Evolutionary conservation across 805 yeast genomes (phyloP).

Genomic region (Ogataea neopini): DNA sequence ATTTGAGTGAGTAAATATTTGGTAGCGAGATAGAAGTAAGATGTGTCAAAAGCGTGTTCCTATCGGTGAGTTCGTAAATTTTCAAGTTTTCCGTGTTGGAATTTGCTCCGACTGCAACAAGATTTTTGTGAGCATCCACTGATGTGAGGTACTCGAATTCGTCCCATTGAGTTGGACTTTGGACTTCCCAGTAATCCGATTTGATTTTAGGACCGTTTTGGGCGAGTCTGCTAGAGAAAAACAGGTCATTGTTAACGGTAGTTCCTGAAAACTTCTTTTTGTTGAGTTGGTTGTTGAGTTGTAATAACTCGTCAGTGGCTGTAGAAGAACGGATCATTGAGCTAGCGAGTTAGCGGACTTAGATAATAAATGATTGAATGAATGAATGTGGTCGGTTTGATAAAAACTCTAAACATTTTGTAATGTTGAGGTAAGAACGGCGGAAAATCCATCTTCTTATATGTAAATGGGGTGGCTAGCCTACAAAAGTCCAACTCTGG

Average conservation of each 20-base stretch:
- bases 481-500: background rate
- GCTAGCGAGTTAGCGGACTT: background rate
- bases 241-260: background rate
- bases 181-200: slow-evolving; percentile 39
- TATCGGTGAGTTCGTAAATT: slow-evolving; percentile 48
- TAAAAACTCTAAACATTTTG: background rate
- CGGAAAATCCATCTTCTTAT: background rate
- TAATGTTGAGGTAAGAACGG: background rate
- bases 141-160: slow-evolving; percentile 39
- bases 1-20: slow-evolving; percentile 51
- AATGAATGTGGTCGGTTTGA: slow-evolving; percentile 5
- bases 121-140: slow-evolving; percentile 36
- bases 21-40: slow-evolving; percentile 61
- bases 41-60: slow-evolving; percentile 49
- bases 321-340: background rate
- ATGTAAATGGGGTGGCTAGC: slow-evolving; percentile 1
- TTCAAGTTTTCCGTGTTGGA: slow-evolving; percentile 46
- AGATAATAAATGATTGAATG: background rate
- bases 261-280: slow-evolving; percentile 6
- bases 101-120: slow-evolving; percentile 56
- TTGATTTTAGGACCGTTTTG: slow-evolving; percentile 25
- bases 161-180: slow-evolving; percentile 14
- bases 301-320: slow-evolving; percentile 12
- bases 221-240: slow-evolving; percentile 10
- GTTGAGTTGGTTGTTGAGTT: slow-evolving; percentile 13